Evolutionary conservation across 1,139 yeast species (phyloP).

Genomic region (Kluyveromyces sp.): DNA sequence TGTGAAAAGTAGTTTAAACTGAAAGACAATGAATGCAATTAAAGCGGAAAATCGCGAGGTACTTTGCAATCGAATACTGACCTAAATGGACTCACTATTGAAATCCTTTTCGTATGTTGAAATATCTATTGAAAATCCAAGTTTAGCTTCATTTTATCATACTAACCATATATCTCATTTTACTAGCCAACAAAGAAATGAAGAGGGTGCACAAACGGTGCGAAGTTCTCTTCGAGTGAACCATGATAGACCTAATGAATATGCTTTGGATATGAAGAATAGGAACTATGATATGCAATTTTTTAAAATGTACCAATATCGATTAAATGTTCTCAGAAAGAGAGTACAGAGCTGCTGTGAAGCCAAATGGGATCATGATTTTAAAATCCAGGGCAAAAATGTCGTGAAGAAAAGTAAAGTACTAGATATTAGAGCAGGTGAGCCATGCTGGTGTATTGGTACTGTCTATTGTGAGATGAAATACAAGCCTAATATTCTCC

Average conservation of each 20-base stretch:
- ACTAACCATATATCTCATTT: not conserved
- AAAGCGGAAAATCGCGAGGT: too few species aligned
- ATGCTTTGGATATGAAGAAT: slow-evolving; percentile 23
- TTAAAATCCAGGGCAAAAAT: slow-evolving; percentile 31
- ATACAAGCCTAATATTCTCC: slow-evolving; percentile 74
- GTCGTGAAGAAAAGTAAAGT: slow-evolving; percentile 50
- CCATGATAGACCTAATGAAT: slow-evolving; percentile 19
- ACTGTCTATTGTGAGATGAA: slow-evolving; percentile 80
- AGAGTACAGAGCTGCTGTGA: slow-evolving; percentile 45
- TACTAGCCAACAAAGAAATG: slow-evolving; percentile 7
- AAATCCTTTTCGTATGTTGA: slow-evolving; percentile 13
- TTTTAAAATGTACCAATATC: slow-evolving; percentile 61
- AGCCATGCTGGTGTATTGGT: slow-evolving; percentile 85
- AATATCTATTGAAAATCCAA: too few species aligned
- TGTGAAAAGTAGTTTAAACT: too few species aligned
- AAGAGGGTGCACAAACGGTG: not conserved
- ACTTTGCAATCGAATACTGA: too few species aligned
- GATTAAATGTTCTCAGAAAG: slow-evolving; percentile 48
- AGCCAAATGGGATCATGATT: slow-evolving; percentile 46
- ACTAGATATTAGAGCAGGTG: slow-evolving; percentile 62
- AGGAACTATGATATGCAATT: slow-evolving; percentile 65
- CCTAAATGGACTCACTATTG: slow-evolving; percentile 10
- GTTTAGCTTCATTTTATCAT: too few species aligned
- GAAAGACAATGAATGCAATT: not conserved
- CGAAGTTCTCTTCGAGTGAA: slow-evolving; percentile 13